Evolutionary conservation across 2,329 filamentous ascomycete genomes (phyloP), one percentile per base, ranked within the genome.

Genomic region (Colletotrichum tropicicola): DNA sequence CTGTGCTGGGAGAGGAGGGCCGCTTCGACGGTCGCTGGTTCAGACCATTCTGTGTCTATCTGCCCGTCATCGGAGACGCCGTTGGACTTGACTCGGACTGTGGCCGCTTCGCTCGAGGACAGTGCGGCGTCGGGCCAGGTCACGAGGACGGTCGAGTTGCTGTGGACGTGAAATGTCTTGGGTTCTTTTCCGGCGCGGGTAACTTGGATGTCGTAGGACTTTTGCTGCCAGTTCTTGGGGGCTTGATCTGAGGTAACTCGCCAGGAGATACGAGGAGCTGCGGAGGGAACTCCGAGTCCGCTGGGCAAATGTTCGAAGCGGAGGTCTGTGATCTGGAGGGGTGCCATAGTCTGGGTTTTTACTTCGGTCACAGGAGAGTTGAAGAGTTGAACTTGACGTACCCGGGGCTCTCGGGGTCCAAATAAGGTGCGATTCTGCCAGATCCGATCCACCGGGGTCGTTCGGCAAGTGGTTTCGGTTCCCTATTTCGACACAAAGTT

Each of bases 21-120:
- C 6, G 55, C 39, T 12, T 67, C 60, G 3, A 67, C 60, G 1
- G 27, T 67, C 3, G 51, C 30, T 17, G 55, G 32, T 5, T 25
- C 6, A 13, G 65, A 67, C 65, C 65, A 67, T 19, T 53, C 32
- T 8, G 53, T 49, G 12, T 48, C 21, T 25, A 10, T 4, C 7
- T 37, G 45, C 2, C 43, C 49, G 9, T 39, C 19, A 5, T 32
- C 27, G 6, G 27, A 43, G 1, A 27, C 60, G 8, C 75, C 76
- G 30, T 66, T 62, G 2, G 70, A 73, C 32, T 73, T 67, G 5
- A 74, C 75, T 15, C 73, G 68, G 5, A 79, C 69, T 19, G 41
- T 60, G 5, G 71, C 73, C 8, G 59, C 49, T 52, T 77, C 74
- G 10, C 73, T 66, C 13, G 70, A 73, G 13, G 59, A 54, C 5